Base-by-base conservation (phyloP, 1,139 yeast species). In the Sugiyamaella xylanicola region DNA sequence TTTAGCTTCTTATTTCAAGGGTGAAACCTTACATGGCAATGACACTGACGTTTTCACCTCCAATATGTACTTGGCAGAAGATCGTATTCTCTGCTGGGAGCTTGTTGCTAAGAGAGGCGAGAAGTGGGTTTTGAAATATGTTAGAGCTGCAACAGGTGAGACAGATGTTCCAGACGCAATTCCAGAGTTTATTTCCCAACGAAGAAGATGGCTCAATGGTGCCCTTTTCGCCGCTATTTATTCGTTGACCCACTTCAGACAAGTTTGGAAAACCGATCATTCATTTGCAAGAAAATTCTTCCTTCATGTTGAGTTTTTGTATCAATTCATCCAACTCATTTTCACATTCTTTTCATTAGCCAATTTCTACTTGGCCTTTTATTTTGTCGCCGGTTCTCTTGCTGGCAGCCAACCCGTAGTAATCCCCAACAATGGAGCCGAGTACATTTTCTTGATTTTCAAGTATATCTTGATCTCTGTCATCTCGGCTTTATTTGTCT, bases 121-220 rank as follows among this genome's bases (percentile, higher is more conserved):
- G 51, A 86, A 84, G 67, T 93, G 99, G 99, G 89, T 93, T 22
- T 77, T 93, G 65, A 90, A 90, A 68, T 92, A 92, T 69, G 98
- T 93, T 53, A 87, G 88, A 66, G 88, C 84, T 72, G 97, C 98
- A 1, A 86, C 88, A 25, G 99, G 98, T 63, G 98, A 92, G 69
- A 93, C 99, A 0, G 99, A 93, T 79, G 97, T 93, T 49, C 99
- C 99, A 2, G 97, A 92, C 68, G 77, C 84, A 4, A 78, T 92
- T 47, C 82, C 98, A 0, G 99, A 93, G 70, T 92, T 93, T 68
- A 84, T 93, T 57, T 85, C 96, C 15, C 99, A 93, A 74, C 84
- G 99, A 76, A 83, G 99, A 75, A 84, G 99, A 75, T 93, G 99
- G 99, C 82, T 93, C 55, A 93, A 93, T 71, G 99, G 99, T 74